Evolutionary conservation across 441 rosid genomes (phyloP).

Genomic region (Francoa sonchifolia): DNA sequence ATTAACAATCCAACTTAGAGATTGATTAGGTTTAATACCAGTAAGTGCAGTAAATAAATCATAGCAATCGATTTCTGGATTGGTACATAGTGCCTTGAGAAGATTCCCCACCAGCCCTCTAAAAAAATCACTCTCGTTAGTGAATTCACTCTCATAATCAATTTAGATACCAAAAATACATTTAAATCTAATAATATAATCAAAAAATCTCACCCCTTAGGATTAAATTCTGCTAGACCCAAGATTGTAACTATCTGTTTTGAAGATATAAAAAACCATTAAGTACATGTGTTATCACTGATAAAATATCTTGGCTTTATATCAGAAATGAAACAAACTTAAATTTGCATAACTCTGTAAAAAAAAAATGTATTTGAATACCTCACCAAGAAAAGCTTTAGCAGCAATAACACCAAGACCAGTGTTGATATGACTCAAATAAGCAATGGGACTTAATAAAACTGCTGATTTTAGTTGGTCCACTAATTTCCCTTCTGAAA

Average conservation of each 20-base stretch:
- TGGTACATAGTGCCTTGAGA: conserved; percentile 40
- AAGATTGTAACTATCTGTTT: conserved; percentile 39
- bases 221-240: conserved; percentile 75
- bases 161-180: too few relatives aligned
- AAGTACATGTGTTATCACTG: not conserved
- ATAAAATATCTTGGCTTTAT: too few relatives aligned
- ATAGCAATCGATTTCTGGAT: conserved; percentile 64
- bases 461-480: conserved; percentile 61
- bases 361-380: conserved; percentile 5
- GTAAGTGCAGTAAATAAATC: conserved; percentile 49
- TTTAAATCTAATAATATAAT: too few relatives aligned
- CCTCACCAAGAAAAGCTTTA: conserved; percentile 71
- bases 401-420: conserved; percentile 54
- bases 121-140: too few relatives aligned
- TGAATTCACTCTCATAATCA: too few relatives aligned
- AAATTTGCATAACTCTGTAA: too few relatives aligned
- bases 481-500: conserved; percentile 52
- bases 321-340: too few relatives aligned
- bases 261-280: conserved; percentile 3
- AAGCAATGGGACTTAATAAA: conserved; percentile 74
- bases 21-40: conserved; percentile 22
- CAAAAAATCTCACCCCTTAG: conserved; percentile 53
- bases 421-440: conserved; percentile 84
- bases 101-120: conserved; percentile 36
- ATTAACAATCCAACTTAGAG: too few relatives aligned